These are phyloP conservation scores for Psilocybe subaeruginosa DNA, from an alignment of 768 basidiomycete species.

Conservation along the genomic window DNA sequence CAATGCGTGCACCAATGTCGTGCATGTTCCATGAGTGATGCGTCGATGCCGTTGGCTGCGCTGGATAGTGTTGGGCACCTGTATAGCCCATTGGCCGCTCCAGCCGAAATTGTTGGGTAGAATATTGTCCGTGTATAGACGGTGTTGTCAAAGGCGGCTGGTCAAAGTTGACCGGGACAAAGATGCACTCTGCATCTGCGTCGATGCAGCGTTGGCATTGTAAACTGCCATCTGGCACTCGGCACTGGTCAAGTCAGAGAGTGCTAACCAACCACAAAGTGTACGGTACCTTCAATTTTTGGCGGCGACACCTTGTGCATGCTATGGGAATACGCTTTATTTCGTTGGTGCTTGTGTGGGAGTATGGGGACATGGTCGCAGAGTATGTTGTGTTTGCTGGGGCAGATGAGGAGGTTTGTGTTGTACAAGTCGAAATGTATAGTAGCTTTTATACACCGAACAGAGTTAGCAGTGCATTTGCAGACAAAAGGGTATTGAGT, in stretches of 20 bases:
- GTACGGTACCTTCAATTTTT: conserved; percentile 55
- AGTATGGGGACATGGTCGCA: conserved; percentile 3
- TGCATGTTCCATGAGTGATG: not conserved
- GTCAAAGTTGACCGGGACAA: conserved; percentile 8
- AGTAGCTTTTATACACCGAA: conserved; percentile 8
- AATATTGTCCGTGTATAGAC: not conserved
- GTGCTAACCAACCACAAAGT: conserved; percentile 7
- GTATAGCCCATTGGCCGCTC: not conserved
- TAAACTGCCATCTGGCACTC: not conserved
- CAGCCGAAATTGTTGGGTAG: conserved; percentile 3
- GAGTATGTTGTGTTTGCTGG: not conserved
- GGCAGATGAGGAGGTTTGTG: not conserved
- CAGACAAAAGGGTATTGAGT: conserved; percentile 8
- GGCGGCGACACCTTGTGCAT: conserved; percentile 53
- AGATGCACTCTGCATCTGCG: not conserved
- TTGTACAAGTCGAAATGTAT: not conserved
- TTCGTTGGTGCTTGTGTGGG: conserved; percentile 6
- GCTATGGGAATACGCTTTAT: conserved; percentile 51
- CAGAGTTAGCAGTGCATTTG: not conserved
- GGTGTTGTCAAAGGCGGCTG: not conserved
- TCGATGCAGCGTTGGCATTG: conserved; percentile 9
- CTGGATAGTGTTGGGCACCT: no score
- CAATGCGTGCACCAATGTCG: no score
- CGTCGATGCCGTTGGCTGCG: not conserved
- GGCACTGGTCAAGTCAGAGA: not conserved